Percentiles rank a stretch among this genome's conserved stretches.
Conservation (phyloP, 768 basidiomycete species). For the Serpula lacrymans region DNA sequence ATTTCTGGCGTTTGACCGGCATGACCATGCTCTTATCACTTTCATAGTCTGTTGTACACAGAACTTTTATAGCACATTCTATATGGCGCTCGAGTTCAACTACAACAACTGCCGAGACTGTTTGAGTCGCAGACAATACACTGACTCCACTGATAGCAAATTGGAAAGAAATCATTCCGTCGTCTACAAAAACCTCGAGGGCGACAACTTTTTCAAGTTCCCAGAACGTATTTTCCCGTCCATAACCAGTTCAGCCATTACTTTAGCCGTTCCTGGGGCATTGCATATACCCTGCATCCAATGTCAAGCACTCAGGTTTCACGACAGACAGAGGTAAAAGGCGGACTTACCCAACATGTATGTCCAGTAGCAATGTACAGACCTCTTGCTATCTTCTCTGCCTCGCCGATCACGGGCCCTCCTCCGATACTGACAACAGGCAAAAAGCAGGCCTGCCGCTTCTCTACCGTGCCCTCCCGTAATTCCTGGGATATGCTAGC, state of each 20-base stretch:
- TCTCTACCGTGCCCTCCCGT: constrained; percentile 48
- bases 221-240: constrained; percentile 61
- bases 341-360: constrained; percentile 65
- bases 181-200: constrained; percentile 31
- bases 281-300: constrained; percentile 66
- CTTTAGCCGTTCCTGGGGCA: constrained; percentile 79
- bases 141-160: too few relatives aligned
- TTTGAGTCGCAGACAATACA: too few relatives aligned
- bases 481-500: constrained; percentile 58
- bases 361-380: constrained; percentile 75
- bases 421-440: constrained; percentile 57
- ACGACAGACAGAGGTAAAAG: constrained; percentile 1
- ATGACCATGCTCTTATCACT: too few relatives aligned
- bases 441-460: constrained; percentile 73
- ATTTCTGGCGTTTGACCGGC: too few relatives aligned
- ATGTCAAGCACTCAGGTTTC: constrained; percentile 5
- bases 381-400: constrained; percentile 51
- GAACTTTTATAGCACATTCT: too few relatives aligned
- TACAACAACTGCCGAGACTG: too few relatives aligned
- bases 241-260: constrained; percentile 67
- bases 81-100: too few relatives aligned
- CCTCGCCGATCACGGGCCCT: constrained; percentile 72
- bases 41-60: too few relatives aligned
- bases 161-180: too few relatives aligned
- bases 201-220: constrained; percentile 47